Conservation (phyloP, 2,329 filamentous ascomycete species). For the Neophaeococcomyces aloes region DNA sequence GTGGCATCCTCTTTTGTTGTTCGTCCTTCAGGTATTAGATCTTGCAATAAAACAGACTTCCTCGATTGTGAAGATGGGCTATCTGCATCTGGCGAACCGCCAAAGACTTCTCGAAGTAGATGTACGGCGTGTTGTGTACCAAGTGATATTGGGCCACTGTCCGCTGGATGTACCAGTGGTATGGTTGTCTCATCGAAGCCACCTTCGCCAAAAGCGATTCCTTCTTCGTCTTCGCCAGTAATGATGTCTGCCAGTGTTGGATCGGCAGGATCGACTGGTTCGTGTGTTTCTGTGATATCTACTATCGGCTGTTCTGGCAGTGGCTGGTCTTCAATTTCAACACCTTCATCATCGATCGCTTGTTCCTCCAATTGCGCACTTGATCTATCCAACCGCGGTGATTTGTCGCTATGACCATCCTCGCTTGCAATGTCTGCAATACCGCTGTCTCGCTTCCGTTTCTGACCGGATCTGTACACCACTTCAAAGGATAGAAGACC, state of each 20-base stretch:
- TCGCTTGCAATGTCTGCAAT: slow-evolving; percentile 65
- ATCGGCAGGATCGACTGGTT: slow-evolving; percentile 34
- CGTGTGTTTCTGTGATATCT: slow-evolving; percentile 25
- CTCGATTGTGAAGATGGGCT: slow-evolving; percentile 64
- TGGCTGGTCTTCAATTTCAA: slow-evolving; percentile 53
- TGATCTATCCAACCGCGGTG: slow-evolving; percentile 51
- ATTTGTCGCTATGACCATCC: slow-evolving; percentile 53
- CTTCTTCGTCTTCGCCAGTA: slow-evolving; percentile 38
- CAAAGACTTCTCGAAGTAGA: slow-evolving; percentile 79
- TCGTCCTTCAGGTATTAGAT: slow-evolving; percentile 69
- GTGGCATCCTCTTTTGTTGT: slow-evolving; percentile 85
- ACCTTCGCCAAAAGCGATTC: slow-evolving; percentile 31
- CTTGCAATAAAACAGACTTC: slow-evolving; percentile 74
- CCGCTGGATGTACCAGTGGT: slow-evolving; percentile 66
- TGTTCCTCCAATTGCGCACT: slow-evolving; percentile 50
- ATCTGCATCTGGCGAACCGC: slow-evolving; percentile 52
- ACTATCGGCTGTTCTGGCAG: slow-evolving; percentile 49
- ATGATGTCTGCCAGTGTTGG: slow-evolving; percentile 34
- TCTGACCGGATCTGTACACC: slow-evolving; percentile 66
- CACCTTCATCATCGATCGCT: slow-evolving; percentile 38
- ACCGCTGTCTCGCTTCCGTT: slow-evolving; percentile 86
- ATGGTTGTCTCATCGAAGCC: slow-evolving; percentile 70
- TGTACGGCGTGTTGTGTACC: slow-evolving; percentile 95
- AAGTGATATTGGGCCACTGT: slow-evolving; percentile 75
- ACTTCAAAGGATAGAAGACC: slow-evolving; percentile 84